Percentiles rank a stretch among this genome's conserved stretches.
These are phyloP conservation scores for Tylopilus subfusipes DNA, from an alignment of 768 basidiomycete species.

Conservation along the genomic window DNA sequence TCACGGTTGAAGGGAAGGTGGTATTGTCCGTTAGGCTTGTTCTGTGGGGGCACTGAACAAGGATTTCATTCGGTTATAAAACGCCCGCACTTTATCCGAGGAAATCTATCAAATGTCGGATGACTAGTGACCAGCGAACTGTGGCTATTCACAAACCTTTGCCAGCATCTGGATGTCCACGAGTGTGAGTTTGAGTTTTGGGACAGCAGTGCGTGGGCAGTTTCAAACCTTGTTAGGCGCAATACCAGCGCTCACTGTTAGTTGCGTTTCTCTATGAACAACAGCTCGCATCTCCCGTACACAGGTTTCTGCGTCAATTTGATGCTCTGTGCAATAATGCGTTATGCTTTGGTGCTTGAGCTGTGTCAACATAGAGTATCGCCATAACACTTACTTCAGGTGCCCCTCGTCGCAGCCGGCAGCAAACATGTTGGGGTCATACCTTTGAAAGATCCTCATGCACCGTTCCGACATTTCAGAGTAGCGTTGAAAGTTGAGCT, in stretches of 20 bases:
- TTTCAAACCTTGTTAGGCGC: constrained; percentile 84
- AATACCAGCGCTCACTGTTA: constrained; percentile 94
- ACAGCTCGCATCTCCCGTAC: constrained; percentile 71
- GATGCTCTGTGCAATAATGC: constrained; percentile 67
- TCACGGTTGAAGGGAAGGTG: constrained; percentile 62
- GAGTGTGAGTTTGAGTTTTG: constrained; percentile 19
- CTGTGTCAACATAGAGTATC: neutral
- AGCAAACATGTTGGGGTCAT: constrained; percentile 70
- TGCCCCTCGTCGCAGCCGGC: constrained; percentile 91
- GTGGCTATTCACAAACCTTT: constrained; percentile 62
- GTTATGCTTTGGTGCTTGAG: constrained; percentile 61
- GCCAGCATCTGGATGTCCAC: constrained; percentile 67
- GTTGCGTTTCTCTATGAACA: constrained; percentile 71
- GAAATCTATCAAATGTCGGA: constrained; percentile 58
- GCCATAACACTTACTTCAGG: constrained; percentile 60
- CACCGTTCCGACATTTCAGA: constrained; percentile 67
- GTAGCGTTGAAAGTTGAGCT: constrained; percentile 57
- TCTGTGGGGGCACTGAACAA: constrained; percentile 39
- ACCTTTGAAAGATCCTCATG: constrained; percentile 63
- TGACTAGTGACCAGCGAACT: constrained; percentile 1
- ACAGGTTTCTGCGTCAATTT: constrained; percentile 65
- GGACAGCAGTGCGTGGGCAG: constrained; percentile 12
- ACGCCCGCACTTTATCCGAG: constrained; percentile 69
- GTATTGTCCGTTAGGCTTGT: constrained; percentile 95
- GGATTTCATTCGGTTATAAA: neutral